These are phyloP conservation scores for Lipomyces yamadae DNA, from an alignment of 805 yeast species.

Conservation along the genomic window DNA sequence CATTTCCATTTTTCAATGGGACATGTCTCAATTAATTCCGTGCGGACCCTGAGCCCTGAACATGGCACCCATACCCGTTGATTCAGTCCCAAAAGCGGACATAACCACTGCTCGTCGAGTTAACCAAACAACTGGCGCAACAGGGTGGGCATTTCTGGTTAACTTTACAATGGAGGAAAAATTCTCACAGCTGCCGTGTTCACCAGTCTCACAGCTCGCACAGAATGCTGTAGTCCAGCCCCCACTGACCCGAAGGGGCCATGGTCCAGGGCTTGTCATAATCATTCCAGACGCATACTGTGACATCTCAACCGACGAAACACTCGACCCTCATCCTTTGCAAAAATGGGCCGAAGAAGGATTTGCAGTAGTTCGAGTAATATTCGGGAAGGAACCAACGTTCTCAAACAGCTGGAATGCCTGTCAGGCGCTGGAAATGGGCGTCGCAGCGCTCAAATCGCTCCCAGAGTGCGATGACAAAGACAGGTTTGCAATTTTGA, in stretches of 20 bases:
- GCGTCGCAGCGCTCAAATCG: background rate
- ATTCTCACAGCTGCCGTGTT: background rate
- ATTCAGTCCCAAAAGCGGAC: too few species aligned
- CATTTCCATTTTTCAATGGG: too few species aligned
- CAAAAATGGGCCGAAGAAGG: conserved; percentile 3
- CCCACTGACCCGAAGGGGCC: background rate
- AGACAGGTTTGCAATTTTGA: background rate
- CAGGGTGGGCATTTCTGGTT: background rate
- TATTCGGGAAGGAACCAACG: background rate
- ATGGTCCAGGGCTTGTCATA: background rate
- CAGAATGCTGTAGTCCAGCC: background rate
- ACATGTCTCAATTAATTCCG: too few species aligned
- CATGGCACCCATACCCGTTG: too few species aligned
- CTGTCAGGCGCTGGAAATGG: background rate
- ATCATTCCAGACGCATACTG: background rate
- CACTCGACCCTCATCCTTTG: conserved; percentile 1
- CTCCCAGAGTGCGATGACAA: background rate
- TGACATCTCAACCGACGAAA: background rate
- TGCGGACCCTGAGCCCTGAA: too few species aligned
- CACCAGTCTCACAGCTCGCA: background rate
- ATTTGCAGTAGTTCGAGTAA: background rate
- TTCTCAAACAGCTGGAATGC: background rate
- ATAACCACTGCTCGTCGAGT: too few species aligned
- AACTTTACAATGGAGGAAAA: background rate
- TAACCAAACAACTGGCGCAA: background rate